phyloP scores from a whole-genome alignment of 2,329 filamentous ascomycete species.

The Leptographium lundbergii region DNA sequence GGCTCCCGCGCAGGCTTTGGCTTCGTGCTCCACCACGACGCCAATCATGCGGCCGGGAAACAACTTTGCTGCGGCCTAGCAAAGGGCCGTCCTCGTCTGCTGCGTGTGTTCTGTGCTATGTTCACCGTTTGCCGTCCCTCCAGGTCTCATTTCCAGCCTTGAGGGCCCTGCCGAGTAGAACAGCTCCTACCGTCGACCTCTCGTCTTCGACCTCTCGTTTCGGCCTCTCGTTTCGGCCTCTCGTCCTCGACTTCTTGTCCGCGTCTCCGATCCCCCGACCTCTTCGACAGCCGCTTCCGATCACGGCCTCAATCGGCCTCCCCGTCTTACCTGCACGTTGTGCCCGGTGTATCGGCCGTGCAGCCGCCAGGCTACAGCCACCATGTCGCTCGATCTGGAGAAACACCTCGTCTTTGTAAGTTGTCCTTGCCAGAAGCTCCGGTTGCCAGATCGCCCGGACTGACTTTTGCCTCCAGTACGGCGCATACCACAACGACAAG shows the following conservation, averaged over 20 bases:
- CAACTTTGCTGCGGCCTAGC: not conserved
- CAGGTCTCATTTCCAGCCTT: not conserved
- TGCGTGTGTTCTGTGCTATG: not conserved
- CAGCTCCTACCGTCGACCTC: not conserved
- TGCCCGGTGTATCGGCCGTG: not conserved
- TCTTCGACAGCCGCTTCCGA: not conserved
- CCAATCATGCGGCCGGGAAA: constrained; percentile 4
- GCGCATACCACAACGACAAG: constrained; percentile 67
- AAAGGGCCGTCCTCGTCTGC: not conserved
- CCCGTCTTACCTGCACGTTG: not conserved
- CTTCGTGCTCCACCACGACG: constrained; percentile 1
- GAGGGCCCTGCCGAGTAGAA: not conserved
- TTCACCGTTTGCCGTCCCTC: not conserved
- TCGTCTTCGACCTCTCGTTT: not conserved
- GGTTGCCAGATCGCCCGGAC: too few relatives aligned
- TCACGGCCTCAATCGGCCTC: not conserved
- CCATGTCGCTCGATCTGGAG: constrained; percentile 64
- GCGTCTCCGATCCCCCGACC: not conserved
- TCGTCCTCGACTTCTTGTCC: too few relatives aligned
- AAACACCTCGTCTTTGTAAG: constrained; percentile 72
- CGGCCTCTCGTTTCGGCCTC: not conserved
- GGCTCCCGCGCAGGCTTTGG: not conserved
- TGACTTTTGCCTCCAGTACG: constrained; percentile 46
- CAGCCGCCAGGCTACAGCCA: not conserved
- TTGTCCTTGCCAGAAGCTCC: not conserved